Base-by-base conservation (phyloP, 2,329 filamentous ascomycete genomes). In the Cladorrhinum sp. region DNA sequence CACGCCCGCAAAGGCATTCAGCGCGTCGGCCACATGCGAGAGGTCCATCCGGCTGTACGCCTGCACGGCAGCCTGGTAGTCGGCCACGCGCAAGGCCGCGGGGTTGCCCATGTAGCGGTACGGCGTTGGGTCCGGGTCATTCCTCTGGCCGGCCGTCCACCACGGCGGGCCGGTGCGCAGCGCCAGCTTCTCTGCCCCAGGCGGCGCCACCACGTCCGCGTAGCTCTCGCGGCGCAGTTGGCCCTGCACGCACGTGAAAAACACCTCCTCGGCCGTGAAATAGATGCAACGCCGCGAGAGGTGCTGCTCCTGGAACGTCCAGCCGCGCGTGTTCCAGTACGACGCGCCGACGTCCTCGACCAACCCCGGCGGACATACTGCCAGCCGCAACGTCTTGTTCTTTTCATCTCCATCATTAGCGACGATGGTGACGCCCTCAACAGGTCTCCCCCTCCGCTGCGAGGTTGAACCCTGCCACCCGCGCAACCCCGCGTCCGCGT, bases 291-390 rank as follows among this genome's bases (percentile, higher is more conserved):
- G 59, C 16, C 50, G 55, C 6, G 66, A 66, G 0, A 68, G 57
- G 4, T 64, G 49, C 3, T 41, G 32, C 52, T 68, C 66, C 38
- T 68, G 66, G 24, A 62, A 59, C 0, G 65, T 67, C 66, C 65
- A 68, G 27, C 62, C 66, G 22, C 65, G 58, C 1, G 36, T 57
- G 38, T 55, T 20, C 64, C 63, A 66, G 8, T n/a, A n/a, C 8
- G 13, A n/a, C 5, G 8, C 18, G 8, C 18, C 8, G 16, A 48
- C 18, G 6, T 48, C 8, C 41, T 48, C 41, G 6, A n/a, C 18
- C 41, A 48, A 48, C 13, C 1, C 29, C 16, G 24, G 57, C 49
- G 10, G 50, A 45, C 9, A 32, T 32, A 41, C 32, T 20, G 24
- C 20, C 22, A 48, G 36, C 29, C 7, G 13, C 29, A 32, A n/a